Conservation (phyloP, 495 filamentous ascomycete species). For the Tuber brumale region DNA sequence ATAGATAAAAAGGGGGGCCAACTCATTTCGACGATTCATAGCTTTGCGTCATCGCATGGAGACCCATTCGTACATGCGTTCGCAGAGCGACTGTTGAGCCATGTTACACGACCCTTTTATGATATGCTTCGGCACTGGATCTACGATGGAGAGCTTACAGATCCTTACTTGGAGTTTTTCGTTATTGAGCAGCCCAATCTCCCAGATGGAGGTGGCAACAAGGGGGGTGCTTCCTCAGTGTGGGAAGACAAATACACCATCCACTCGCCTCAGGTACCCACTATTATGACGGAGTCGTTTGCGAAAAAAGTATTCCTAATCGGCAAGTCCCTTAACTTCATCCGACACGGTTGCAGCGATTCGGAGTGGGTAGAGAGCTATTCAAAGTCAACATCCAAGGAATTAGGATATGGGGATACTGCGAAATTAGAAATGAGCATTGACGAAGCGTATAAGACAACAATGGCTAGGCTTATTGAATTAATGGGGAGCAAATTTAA, state of each 20-base stretch:
- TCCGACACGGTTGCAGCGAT: slow-evolving; percentile 88
- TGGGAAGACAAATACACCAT: slow-evolving; percentile 98
- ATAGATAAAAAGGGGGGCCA: slow-evolving; percentile 79
- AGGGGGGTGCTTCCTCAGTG: slow-evolving; percentile 74
- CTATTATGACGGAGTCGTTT: slow-evolving; percentile 85
- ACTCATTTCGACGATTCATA: slow-evolving; percentile 87
- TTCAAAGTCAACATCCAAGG: slow-evolving; percentile 87
- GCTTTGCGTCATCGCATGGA: slow-evolving; percentile 85
- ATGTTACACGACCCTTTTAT: slow-evolving; percentile 94
- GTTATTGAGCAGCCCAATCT: slow-evolving; percentile 66
- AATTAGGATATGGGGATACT: slow-evolving; percentile 89
- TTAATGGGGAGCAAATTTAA: slow-evolving; percentile 92
- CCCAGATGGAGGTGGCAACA: slow-evolving; percentile 49
- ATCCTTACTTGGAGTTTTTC: slow-evolving; percentile 95
- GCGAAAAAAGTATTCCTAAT: slow-evolving; percentile 94
- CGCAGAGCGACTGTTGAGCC: slow-evolving; percentile 83
- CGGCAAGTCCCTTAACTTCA: slow-evolving; percentile 97
- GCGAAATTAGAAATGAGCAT: slow-evolving; percentile 85
- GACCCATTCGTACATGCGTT: slow-evolving; percentile 91
- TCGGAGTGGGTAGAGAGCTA: slow-evolving; percentile 93
- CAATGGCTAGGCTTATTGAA: slow-evolving; percentile 89
- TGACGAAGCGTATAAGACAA: slow-evolving; percentile 93
- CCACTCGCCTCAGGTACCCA: slow-evolving; percentile 76
- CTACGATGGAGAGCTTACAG: slow-evolving; percentile 93
- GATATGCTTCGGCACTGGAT: slow-evolving; percentile 96